Evolutionary conservation across 441 rosid genomes (phyloP).

Genomic region (Euphorbia celastroides): DNA sequence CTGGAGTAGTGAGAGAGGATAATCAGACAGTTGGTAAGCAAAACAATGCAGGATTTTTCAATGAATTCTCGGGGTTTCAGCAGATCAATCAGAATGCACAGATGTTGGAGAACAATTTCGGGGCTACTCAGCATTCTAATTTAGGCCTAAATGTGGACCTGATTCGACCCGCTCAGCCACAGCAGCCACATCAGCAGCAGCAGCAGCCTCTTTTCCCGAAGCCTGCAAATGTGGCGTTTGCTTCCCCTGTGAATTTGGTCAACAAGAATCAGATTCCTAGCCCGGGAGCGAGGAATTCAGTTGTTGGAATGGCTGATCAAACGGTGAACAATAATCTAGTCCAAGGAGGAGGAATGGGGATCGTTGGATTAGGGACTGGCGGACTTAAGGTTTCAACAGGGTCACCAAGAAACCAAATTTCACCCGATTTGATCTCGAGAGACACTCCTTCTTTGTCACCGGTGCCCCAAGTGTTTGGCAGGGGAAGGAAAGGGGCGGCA

Average conservation of each 20-base stretch:
- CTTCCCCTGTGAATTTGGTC: conserved; percentile 38
- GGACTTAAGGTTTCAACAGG: conserved; percentile 37
- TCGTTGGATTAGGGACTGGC: conserved; percentile 34
- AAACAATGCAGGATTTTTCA: conserved; percentile 34
- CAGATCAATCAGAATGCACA: conserved; percentile 41
- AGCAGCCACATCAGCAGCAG: conserved; percentile 24
- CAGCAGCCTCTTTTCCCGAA: conserved; percentile 68
- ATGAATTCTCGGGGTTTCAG: conserved; percentile 43
- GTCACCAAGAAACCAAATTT: conserved; percentile 61
- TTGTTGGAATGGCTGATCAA: conserved; percentile 35
- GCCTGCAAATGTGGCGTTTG: conserved; percentile 48
- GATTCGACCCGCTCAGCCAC: conserved; percentile 36
- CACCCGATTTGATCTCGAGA: conserved; percentile 59
- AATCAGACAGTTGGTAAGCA: conserved; percentile 31
- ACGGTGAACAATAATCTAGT: conserved; percentile 41
- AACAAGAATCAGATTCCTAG: conserved; percentile 32
- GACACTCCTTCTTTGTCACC: conserved; percentile 72
- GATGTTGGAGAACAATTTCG: conserved; percentile 27
- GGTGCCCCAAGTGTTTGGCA: conserved; percentile 57
- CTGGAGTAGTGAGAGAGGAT: conserved; percentile 88
- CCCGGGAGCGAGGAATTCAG: conserved; percentile 42
- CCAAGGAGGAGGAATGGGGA: conserved; percentile 46
- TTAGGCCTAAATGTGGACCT: conserved; percentile 40
- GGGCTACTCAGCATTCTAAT: conserved; percentile 39
- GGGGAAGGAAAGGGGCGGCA: conserved; percentile 61